Percentiles rank a stretch among this genome's conserved stretches.
Conservation (phyloP, 371 early-diverging fungal genomes). For the Syncephalastrum monosporum region DNA sequence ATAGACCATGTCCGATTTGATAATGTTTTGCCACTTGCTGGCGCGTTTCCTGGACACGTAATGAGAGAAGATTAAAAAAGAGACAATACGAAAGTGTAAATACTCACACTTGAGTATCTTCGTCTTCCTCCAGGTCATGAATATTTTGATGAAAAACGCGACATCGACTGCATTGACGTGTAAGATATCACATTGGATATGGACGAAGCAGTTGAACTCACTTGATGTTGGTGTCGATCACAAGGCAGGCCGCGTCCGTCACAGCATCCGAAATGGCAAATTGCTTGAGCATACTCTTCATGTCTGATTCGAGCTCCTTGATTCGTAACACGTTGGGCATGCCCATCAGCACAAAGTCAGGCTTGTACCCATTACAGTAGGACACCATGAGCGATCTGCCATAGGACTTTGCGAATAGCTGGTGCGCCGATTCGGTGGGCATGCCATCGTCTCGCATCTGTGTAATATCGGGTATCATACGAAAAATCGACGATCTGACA, state of each 20-base stretch:
- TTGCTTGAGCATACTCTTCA: conserved; percentile 48
- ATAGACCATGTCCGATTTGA: conserved; percentile 29
- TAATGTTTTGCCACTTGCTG: conserved; percentile 21
- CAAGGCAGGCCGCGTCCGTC: conserved; percentile 48
- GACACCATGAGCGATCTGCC: conserved; percentile 66
- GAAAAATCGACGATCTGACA: conserved; percentile 39
- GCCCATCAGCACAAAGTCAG: conserved; percentile 65
- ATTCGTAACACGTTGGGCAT: conserved; percentile 51
- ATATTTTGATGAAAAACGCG: conserved; percentile 31
- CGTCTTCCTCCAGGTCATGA: conserved; percentile 11
- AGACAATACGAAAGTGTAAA: not conserved
- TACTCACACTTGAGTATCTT: conserved; percentile 5
- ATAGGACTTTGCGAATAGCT: conserved; percentile 61
- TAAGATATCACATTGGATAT: not conserved
- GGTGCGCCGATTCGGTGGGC: conserved; percentile 40
- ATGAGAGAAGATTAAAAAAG: not conserved
- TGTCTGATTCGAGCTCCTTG: conserved; percentile 52
- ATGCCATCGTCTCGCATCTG: conserved; percentile 23
- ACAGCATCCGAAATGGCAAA: conserved; percentile 40
- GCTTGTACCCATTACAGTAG: conserved; percentile 55
- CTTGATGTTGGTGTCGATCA: conserved; percentile 58
- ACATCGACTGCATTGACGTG: conserved; percentile 19
- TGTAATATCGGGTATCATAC: conserved; percentile 50
- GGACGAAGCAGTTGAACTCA: conserved; percentile 12
- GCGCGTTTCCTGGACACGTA: not conserved